phyloP scores from a whole-genome alignment of 352 stramenopile genomes.

The Paralagenidium karlingii region DNA sequence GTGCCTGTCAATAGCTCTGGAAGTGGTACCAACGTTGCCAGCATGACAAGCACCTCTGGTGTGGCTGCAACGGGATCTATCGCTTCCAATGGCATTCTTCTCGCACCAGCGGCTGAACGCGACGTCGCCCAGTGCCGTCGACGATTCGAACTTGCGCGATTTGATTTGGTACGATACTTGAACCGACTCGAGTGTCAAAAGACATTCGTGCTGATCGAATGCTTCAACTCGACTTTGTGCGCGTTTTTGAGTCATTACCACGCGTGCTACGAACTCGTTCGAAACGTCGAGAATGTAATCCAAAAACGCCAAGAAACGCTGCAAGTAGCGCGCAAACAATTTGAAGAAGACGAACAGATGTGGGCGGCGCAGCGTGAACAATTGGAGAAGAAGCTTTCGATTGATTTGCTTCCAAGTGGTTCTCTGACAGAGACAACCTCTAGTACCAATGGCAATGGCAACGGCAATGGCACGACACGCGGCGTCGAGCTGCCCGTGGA shows the following conservation, averaged over 20 bases:
- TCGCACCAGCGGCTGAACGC: too few species aligned
- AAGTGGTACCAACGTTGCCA: too few species aligned
- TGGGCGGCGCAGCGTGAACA: conserved; percentile 52
- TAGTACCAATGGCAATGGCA: not conserved
- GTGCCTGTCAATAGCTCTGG: not conserved
- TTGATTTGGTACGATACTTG: conserved; percentile 73
- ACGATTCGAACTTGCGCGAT: conserved; percentile 72
- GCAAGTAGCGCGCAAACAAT: conserved; percentile 43
- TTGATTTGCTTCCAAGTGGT: conserved; percentile 13
- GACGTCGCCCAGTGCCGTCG: conserved; percentile 45
- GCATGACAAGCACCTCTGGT: too few species aligned
- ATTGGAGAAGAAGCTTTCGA: conserved; percentile 35
- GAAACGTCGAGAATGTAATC: conserved; percentile 56
- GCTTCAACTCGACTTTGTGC: conserved; percentile 75
- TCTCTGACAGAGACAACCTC: not conserved
- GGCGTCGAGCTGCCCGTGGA: conserved; percentile 60
- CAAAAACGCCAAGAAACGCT: conserved; percentile 57
- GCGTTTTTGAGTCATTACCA: conserved; percentile 72
- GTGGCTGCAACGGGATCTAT: too few species aligned
- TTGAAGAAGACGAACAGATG: conserved; percentile 65
- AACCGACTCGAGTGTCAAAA: conserved; percentile 77
- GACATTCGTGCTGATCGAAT: conserved; percentile 75
- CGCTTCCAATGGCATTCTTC: conserved; percentile 6
- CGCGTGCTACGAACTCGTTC: conserved; percentile 67
- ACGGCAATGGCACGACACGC: conserved; percentile 11